Percentiles rank a stretch among this genome's conserved stretches.
Conservation (phyloP, 2,329 filamentous ascomycete genomes). For the Diaporthe vexans region DNA sequence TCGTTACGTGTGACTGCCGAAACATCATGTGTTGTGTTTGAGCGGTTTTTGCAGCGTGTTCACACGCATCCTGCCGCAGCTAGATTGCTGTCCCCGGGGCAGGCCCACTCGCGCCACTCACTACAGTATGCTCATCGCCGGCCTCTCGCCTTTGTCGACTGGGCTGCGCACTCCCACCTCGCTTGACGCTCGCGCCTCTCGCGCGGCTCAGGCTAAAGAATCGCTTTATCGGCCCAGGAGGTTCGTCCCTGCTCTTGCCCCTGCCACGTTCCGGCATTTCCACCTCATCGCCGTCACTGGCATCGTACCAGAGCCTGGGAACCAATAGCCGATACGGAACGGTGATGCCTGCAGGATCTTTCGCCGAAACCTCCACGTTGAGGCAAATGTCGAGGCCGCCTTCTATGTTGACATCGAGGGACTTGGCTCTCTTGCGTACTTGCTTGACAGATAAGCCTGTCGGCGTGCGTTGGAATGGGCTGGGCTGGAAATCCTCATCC, state of each 20-base stretch:
- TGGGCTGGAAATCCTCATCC: constrained; percentile 44
- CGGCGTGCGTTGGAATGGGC: constrained; percentile 76
- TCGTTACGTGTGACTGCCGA: not conserved
- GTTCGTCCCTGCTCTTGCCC: constrained; percentile 13
- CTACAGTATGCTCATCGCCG: not conserved
- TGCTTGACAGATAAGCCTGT: constrained; percentile 77
- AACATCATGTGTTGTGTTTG: not conserved
- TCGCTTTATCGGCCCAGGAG: constrained; percentile 34
- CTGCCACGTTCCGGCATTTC: constrained; percentile 37
- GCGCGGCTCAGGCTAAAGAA: constrained; percentile 39
- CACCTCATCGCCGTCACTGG: constrained; percentile 44
- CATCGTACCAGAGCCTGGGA: constrained; percentile 79
- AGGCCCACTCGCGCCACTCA: constrained; percentile 1
- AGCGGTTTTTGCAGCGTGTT: not conserved
- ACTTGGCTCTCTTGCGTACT: constrained; percentile 63
- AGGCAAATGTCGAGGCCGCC: constrained; percentile 88
- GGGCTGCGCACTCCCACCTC: constrained; percentile 13
- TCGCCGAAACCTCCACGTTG: constrained; percentile 89
- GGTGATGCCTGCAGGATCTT: constrained; percentile 90
- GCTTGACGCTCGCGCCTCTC: constrained; percentile 38
- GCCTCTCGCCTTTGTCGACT: constrained; percentile 20
- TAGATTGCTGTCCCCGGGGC: constrained; percentile 41
- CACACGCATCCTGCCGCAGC: not conserved
- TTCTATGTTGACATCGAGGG: constrained; percentile 79
- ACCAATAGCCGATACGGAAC: constrained; percentile 89